A percentile compares a stretch with the other conserved stretches of the same genome.
These are phyloP conservation scores for Anethum foeniculum DNA, from an alignment of 140 eudicot genomes.

Conservation along the genomic window DNA sequence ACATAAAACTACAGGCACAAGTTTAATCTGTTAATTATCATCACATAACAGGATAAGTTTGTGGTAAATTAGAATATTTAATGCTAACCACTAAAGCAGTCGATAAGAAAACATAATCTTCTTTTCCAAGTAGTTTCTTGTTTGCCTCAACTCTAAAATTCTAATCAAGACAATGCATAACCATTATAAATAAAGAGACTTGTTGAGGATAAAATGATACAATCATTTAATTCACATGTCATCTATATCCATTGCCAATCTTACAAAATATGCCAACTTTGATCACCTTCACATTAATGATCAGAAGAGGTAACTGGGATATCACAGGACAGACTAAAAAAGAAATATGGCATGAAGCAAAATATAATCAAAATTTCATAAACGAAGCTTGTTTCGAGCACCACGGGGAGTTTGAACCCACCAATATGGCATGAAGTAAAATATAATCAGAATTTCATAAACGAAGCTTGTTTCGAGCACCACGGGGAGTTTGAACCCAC, in stretches of 20 bases:
- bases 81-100: conserved; percentile 1
- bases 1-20: not conserved
- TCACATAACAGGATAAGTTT: not conserved
- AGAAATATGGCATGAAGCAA: not conserved
- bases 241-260: not conserved
- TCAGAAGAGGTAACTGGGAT: not conserved
- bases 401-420: not conserved
- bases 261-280: not conserved
- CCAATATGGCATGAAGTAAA: conserved; percentile 6
- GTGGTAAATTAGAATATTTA: not conserved
- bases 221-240: not conserved
- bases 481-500: not conserved
- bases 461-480: not conserved
- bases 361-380: not conserved
- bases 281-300: not conserved
- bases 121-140: not conserved
- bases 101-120: not conserved
- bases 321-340: not conserved
- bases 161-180: not conserved
- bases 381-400: not conserved
- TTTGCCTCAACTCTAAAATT: not conserved
- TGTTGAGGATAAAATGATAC: not conserved
- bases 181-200: not conserved
- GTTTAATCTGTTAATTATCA: not conserved
- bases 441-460: not conserved